These are phyloP conservation scores for Hygrophila difformis DNA, from an alignment of 257 asterid species.

Conservation along the genomic window DNA sequence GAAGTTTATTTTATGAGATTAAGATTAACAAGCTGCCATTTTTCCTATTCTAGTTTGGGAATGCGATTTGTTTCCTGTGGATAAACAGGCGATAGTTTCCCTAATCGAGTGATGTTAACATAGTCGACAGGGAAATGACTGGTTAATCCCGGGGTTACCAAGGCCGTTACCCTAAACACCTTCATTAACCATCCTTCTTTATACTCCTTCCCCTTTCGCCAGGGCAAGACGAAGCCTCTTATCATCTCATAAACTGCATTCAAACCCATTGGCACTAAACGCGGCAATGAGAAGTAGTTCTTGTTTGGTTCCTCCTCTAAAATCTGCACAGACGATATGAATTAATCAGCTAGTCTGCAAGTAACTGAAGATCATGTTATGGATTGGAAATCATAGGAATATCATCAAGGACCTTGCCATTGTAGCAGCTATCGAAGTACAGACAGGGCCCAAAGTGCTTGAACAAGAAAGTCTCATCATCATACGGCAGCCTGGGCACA, in stretches of 20 bases:
- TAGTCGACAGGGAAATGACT: slow-evolving; percentile 49
- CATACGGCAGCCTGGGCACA: slow-evolving; percentile 72
- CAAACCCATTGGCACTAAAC: slow-evolving; percentile 35
- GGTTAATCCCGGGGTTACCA: slow-evolving; percentile 44
- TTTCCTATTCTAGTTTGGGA: slow-evolving; percentile 14
- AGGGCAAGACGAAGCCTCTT: slow-evolving; percentile 43
- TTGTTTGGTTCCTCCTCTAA: slow-evolving; percentile 65
- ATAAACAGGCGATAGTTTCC: slow-evolving; percentile 14
- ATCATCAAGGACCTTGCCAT: slow-evolving; percentile 37
- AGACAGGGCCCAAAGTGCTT: slow-evolving; percentile 71
- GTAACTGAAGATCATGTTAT: too few species aligned
- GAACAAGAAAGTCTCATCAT: slow-evolving; percentile 45
- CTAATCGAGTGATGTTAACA: slow-evolving; percentile 46
- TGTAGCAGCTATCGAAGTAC: slow-evolving; percentile 51
- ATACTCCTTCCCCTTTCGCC: slow-evolving; percentile 37
- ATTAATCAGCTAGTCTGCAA: too few species aligned
- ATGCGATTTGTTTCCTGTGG: slow-evolving; percentile 3
- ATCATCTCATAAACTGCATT: slow-evolving; percentile 43
- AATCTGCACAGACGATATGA: too few species aligned
- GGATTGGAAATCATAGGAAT: too few species aligned
- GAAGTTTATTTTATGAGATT: too few species aligned
- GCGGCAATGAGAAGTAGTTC: slow-evolving; percentile 55
- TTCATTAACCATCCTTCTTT: slow-evolving; percentile 39
- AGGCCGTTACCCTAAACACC: slow-evolving; percentile 30
- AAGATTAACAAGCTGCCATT: too few species aligned